Evolutionary conservation across 352 stramenopile species (phyloP).

Genomic region (Phytophthora sp.): DNA sequence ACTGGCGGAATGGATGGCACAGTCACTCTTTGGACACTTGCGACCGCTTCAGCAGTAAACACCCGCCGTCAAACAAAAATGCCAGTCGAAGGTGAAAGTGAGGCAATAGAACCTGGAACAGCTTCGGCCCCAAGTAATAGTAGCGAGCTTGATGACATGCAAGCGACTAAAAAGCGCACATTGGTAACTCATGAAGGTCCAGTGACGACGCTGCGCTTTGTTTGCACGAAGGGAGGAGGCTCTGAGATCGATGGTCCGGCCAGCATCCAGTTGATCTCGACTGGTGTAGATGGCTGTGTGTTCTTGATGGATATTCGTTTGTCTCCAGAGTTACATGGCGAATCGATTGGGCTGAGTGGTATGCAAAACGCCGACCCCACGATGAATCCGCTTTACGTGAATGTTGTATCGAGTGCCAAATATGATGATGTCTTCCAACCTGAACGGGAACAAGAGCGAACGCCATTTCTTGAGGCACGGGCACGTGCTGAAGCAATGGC

Average conservation of each 20-base stretch:
- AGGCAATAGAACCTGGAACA: background rate
- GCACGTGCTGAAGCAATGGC: slow-evolving; percentile 36
- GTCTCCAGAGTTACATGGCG: slow-evolving; percentile 35
- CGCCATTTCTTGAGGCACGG: slow-evolving; percentile 51
- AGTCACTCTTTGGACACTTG: slow-evolving; percentile 75
- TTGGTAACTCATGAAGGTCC: slow-evolving; percentile 57
- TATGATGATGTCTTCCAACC: slow-evolving; percentile 70
- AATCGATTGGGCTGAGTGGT: slow-evolving; percentile 16
- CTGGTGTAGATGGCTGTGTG: slow-evolving; percentile 64
- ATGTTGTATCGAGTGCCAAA: slow-evolving; percentile 69
- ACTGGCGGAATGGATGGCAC: slow-evolving; percentile 68
- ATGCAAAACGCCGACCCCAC: slow-evolving; percentile 5
- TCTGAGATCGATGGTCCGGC: slow-evolving; percentile 18
- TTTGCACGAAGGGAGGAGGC: slow-evolving; percentile 22
- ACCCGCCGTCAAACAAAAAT: slow-evolving; percentile 9
- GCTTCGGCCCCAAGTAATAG: slow-evolving; percentile 2
- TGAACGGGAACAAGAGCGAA: slow-evolving; percentile 41
- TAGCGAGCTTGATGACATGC: slow-evolving; percentile 66
- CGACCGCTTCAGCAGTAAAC: slow-evolving; percentile 25
- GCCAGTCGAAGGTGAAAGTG: background rate
- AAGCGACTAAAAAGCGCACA: slow-evolving; percentile 73
- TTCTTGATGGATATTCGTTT: slow-evolving; percentile 68
- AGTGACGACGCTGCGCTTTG: slow-evolving; percentile 65
- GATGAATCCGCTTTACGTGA: slow-evolving; percentile 69
- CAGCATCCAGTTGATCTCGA: slow-evolving; percentile 63